A percentile compares a stretch with the other conserved stretches of the same genome.
Evolutionary conservation across 1,284 basidiomycete species (phyloP).

Genomic region (Puccinia triticina): DNA sequence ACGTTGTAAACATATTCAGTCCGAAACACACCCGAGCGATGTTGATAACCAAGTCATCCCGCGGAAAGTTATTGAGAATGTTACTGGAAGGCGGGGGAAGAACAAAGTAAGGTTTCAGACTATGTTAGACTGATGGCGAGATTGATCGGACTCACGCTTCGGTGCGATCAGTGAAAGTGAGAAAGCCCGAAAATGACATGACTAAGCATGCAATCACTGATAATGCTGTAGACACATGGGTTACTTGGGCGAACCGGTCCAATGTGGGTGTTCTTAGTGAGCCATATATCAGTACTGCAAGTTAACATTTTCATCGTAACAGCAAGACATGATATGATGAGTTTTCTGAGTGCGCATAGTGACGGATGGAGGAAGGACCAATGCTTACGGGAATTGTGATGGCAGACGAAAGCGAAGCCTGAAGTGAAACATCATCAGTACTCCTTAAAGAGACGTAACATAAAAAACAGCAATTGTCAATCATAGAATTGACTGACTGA

Average conservation of each 20-base stretch:
- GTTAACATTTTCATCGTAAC: not conserved
- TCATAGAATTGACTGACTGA: conserved; percentile 62
- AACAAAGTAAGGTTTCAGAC: not conserved
- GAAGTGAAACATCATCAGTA: not conserved
- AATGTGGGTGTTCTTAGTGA: conserved; percentile 88
- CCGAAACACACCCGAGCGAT: conserved; percentile 94
- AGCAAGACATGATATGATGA: not conserved
- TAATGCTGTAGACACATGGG: conserved; percentile 82
- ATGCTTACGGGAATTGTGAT: conserved; percentile 73
- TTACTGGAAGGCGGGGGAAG: conserved; percentile 67
- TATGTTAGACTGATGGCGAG: not conserved
- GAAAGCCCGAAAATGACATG: conserved; percentile 85
- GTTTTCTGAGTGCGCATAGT: not conserved
- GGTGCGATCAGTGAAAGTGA: conserved; percentile 92
- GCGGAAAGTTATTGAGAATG: conserved; percentile 85
- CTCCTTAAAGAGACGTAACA: not conserved
- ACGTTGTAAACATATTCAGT: conserved; percentile 96
- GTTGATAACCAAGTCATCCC: conserved; percentile 79
- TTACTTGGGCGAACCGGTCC: conserved; percentile 89
- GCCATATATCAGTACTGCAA: conserved; percentile 80
- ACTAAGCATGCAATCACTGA: conserved; percentile 79
- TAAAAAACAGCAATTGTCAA: not conserved
- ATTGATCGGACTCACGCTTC: conserved; percentile 61
- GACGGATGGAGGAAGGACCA: not conserved
- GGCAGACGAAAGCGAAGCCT: conserved; percentile 87